Evolutionary conservation across 495 filamentous ascomycete species (phyloP).

Genomic region (Penicillium bialowiezense): DNA sequence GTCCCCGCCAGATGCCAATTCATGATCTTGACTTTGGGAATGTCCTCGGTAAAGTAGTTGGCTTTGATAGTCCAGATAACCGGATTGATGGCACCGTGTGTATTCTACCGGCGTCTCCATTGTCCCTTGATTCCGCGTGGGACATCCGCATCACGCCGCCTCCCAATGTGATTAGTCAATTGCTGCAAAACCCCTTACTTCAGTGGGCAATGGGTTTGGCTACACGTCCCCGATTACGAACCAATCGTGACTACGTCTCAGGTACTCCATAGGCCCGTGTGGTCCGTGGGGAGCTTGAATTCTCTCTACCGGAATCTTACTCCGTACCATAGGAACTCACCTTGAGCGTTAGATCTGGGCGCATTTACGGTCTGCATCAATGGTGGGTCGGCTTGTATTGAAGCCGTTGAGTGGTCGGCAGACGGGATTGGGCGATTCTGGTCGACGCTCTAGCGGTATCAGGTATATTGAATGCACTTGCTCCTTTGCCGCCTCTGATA

Average conservation of each 20-base stretch:
- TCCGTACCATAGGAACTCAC: too few relatives aligned
- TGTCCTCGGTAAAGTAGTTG: not conserved
- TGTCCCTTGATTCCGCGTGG: not conserved
- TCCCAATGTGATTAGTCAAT: not conserved
- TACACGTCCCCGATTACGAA: too few relatives aligned
- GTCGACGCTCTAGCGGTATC: too few relatives aligned
- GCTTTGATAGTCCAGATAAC: not conserved
- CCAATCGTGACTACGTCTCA: too few relatives aligned
- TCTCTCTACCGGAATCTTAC: too few relatives aligned
- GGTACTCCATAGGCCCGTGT: too few relatives aligned
- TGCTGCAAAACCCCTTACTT: not conserved
- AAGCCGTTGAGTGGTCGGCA: too few relatives aligned
- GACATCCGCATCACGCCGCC: not conserved
- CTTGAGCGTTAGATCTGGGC: too few relatives aligned
- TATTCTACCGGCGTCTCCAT: not conserved
- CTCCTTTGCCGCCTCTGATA: too few relatives aligned
- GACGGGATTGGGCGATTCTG: too few relatives aligned
- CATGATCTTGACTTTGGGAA: not conserved
- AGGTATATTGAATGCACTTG: too few relatives aligned
- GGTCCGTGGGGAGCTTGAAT: too few relatives aligned
- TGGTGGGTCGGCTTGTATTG: slow-evolving; percentile 42
- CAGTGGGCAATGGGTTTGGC: not conserved
- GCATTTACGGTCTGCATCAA: slow-evolving; percentile 63
- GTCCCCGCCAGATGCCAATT: not conserved
- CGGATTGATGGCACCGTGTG: not conserved